phyloP scores from a whole-genome alignment of 257 asterid genomes.

The Penstemon davidsonii region DNA sequence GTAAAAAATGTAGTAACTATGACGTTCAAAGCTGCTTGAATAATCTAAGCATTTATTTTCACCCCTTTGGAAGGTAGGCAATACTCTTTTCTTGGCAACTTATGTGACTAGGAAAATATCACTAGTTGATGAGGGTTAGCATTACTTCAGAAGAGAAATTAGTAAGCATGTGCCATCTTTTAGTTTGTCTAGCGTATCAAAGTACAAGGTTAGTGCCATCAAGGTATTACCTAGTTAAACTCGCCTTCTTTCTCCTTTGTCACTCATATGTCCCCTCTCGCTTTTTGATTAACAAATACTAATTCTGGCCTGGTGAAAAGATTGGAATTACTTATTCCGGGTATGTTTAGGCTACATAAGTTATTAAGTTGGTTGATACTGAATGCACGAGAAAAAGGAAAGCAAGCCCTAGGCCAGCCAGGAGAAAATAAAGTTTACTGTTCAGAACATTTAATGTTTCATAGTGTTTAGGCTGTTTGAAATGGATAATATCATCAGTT shows the following conservation, averaged over 20 bases:
- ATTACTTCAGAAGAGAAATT: not conserved
- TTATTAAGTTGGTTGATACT: not conserved
- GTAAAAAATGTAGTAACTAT: not conserved
- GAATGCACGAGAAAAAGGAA: not conserved
- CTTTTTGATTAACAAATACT: not conserved
- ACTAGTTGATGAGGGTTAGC: not conserved
- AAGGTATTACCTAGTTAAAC: not conserved
- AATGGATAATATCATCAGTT: too few relatives aligned
- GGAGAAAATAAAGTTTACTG: too few relatives aligned
- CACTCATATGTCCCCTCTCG: not conserved
- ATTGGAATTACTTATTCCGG: not conserved
- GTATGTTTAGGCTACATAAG: not conserved
- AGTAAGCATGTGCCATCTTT: not conserved
- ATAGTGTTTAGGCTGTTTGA: too few relatives aligned
- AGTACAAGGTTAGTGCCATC: not conserved
- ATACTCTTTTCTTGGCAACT: not conserved
- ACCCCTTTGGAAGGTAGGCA: not conserved
- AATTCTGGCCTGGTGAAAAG: not conserved
- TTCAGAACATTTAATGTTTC: too few relatives aligned
- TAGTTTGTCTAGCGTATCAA: not conserved
- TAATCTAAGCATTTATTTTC: not conserved
- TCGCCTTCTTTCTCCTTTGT: too few relatives aligned
- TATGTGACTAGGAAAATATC: not conserved
- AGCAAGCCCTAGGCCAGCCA: not conserved
- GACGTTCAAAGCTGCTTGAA: not conserved